Conservation (phyloP, 1,284 basidiomycete genomes). For the Abortiporus biennis region DNA sequence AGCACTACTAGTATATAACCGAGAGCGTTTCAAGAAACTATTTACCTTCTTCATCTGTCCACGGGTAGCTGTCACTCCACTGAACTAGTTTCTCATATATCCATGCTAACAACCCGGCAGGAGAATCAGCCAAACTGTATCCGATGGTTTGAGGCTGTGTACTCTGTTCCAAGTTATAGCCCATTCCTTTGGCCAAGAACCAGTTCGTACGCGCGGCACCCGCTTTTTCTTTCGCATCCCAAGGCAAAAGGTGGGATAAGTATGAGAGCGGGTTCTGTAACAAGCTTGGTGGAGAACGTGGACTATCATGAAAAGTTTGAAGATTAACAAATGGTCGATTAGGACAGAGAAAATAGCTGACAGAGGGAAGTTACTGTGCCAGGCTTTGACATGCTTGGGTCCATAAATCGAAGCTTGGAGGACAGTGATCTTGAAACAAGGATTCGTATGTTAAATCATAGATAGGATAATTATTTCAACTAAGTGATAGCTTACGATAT, state of each 20-base stretch:
- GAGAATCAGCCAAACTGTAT: slow-evolving; percentile 50
- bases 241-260: slow-evolving; percentile 20
- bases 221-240: slow-evolving; percentile 15
- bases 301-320: slow-evolving; percentile 6
- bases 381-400: slow-evolving; percentile 27
- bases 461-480: not conserved
- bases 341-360: slow-evolving; percentile 12
- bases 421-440: too few relatives aligned
- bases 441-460: not conserved
- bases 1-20: not conserved
- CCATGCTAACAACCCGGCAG: slow-evolving; percentile 51
- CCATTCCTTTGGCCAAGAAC: slow-evolving; percentile 22
- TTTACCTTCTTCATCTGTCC: slow-evolving; percentile 41
- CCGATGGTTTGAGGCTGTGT: slow-evolving; percentile 28
- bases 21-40: not conserved
- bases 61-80: slow-evolving; percentile 46
- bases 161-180: slow-evolving; percentile 1
- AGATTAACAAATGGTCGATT: not conserved
- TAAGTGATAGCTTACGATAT: slow-evolving; percentile 21
- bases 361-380: slow-evolving; percentile 29
- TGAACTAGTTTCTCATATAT: slow-evolving; percentile 52
- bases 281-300: slow-evolving; percentile 17
- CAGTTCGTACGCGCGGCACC: slow-evolving; percentile 15
- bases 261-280: slow-evolving; percentile 20
- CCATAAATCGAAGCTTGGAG: slow-evolving; percentile 22